Base-by-base conservation (phyloP, 1,284 basidiomycete genomes). In the Leccinum angustisporum region DNA sequence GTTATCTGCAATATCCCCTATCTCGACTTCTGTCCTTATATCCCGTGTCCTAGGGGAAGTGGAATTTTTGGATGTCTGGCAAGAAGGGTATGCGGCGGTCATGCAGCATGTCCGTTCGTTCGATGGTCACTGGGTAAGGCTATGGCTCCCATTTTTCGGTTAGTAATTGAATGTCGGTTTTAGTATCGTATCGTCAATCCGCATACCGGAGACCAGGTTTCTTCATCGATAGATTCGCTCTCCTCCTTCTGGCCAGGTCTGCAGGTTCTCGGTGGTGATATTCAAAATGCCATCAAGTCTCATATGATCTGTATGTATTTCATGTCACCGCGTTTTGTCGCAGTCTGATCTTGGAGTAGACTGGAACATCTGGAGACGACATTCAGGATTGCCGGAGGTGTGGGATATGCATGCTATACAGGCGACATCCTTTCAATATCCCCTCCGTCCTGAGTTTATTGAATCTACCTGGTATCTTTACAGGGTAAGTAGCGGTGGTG, bases 401-500 rank as follows among this genome's bases (percentile, higher is more conserved):
- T 98, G 91, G 80, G 91, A 94, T 70, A 91, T 90, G 73, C 84
- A 85, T 66, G 87, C 81, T 65, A 86, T 85, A 68, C 77, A 82
- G 63, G 88, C 91, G 11, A 93, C 91, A 4, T 88, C 91, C 64
- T 80, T 86, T 61, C 91, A 92, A 65, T 97, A 94, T 69, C 94
- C 94, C 9, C 79, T 95, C 59, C 82, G 94, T 62, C 94, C 91
- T 81, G 95, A 97, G 75, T 95, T 96, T 68, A 84, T 96, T 62
- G 95, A 97, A 76, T 94, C 91, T 27, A 98, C 93, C 3, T 96
- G 95, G 85, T 97, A 96, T 76, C 80, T 98, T 10, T 96, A 97
- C 71, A 83, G 91, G 58, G 94, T 92, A 69, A 66, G 86, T 77
- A 10, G 1, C 5, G n/a, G n/a, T 51, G 34, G 16, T 21, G 52